These are phyloP conservation scores for Neurospora tetraspora DNA, from an alignment of 495 filamentous ascomycete genomes.

Conservation along the genomic window DNA sequence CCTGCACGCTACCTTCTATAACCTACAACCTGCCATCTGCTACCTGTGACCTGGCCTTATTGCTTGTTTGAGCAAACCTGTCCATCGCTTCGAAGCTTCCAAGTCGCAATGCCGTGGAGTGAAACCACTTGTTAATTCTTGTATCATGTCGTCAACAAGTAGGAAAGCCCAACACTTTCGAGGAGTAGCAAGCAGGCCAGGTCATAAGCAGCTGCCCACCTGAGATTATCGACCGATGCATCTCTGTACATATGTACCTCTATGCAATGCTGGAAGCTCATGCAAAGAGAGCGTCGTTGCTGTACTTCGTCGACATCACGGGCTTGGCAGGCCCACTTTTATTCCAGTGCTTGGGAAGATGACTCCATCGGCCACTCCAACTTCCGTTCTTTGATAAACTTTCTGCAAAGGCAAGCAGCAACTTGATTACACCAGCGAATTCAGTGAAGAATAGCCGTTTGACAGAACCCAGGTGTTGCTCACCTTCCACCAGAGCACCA, in stretches of 20 bases:
- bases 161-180: neutral
- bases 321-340: neutral
- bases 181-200: neutral
- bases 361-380: neutral
- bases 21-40: no score
- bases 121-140: neutral
- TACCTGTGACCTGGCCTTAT: neutral
- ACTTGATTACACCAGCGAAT: neutral
- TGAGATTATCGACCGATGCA: neutral
- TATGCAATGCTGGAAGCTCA: neutral
- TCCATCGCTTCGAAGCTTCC: neutral
- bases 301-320: neutral
- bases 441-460: neutral
- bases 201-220: neutral
- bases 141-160: neutral
- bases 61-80: neutral
- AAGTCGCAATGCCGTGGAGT: neutral
- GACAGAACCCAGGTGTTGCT: neutral
- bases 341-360: neutral
- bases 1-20: no score
- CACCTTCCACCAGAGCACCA: neutral
- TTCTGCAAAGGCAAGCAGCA: neutral
- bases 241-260: neutral
- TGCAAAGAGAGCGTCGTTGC: neutral
- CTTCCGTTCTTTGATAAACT: neutral